Base-by-base conservation (phyloP, 2,329 filamentous ascomycete species). In the Aaosphaeria arxii region DNA sequence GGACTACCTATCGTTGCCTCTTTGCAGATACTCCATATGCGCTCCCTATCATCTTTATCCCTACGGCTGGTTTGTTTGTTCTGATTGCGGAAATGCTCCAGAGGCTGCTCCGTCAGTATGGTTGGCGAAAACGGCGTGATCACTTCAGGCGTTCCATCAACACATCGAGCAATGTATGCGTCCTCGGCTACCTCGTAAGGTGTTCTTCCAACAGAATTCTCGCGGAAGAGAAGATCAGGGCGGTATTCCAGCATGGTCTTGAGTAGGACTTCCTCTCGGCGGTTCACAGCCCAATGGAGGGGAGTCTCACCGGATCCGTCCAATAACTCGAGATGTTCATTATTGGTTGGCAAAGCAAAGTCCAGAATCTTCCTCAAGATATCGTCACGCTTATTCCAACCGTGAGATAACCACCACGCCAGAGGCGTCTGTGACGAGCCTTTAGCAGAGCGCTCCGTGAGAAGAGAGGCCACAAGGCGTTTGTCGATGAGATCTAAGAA, bases 141-240 rank as follows among this genome's bases (percentile, higher is more conserved):
- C 9, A n/a, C 39, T 9, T 32, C 9, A 4, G 60, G 63, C 31
- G 54, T 51, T 13, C 54, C 48, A 5, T 32, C 57, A 31, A 61
- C 72, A 5, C 60, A 50, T 4, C 61, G 58, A 6, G 71, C 67
- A 2, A 80, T 70, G 50, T 78, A 77, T 1, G 69, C 66, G 45
- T 87, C 84, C 44, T 81, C 73, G 0, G 85, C 82, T 43, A 88
- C 70, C 57, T 94, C 88, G 30, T 79, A 76, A 0, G 89, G 86
- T 0, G 88, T 94, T 11, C 81, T 78, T 1, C 89, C 89, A 0
- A 87, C 87, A 0, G 87, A 82, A 56, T 91, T 91, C 64, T 94
- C 89, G 24, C 84, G 80, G 56, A 81, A 78, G 0, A 90, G 71
- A 1, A 91, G 74, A 29, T 76, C 74, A 0, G 85, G 81, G 13